Conservation (phyloP, 768 basidiomycete genomes). For the Pholiota microspora region DNA sequence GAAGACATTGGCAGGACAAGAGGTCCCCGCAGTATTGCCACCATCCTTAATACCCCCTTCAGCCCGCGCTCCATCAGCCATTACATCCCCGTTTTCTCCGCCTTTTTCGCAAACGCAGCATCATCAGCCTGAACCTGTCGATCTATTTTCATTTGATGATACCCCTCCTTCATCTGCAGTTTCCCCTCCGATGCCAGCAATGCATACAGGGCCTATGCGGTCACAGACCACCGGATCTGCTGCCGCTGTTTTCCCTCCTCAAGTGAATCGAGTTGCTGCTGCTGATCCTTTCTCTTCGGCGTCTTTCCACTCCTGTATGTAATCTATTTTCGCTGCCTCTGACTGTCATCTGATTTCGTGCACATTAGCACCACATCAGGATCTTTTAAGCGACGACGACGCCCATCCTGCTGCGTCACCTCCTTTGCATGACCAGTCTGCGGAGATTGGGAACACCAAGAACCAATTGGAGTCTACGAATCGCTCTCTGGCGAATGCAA, state of each 20-base stretch:
- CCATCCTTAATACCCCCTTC: conserved; percentile 79
- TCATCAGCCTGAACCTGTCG: conserved; percentile 44
- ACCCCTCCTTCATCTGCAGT: conserved; percentile 46
- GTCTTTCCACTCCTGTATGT: conserved; percentile 29
- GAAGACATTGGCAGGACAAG: conserved; percentile 75
- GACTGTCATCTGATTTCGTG: not conserved
- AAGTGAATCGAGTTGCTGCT: conserved; percentile 19
- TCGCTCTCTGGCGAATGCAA: conserved; percentile 62
- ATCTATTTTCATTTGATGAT: conserved; percentile 55
- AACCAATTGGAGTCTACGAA: conserved; percentile 84
- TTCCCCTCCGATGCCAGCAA: conserved; percentile 32
- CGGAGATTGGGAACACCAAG: conserved; percentile 84
- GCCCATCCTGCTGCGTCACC: conserved; percentile 45
- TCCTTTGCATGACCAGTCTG: conserved; percentile 69
- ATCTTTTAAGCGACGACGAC: conserved; percentile 79
- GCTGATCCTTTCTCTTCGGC: conserved; percentile 53
- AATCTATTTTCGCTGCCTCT: not conserved
- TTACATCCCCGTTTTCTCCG: conserved; percentile 39
- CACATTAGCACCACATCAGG: conserved; percentile 26
- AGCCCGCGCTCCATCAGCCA: conserved; percentile 45
- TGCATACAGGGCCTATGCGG: conserved; percentile 31
- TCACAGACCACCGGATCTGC: conserved; percentile 29
- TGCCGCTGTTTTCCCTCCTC: conserved; percentile 22
- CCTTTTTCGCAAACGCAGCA: conserved; percentile 28
- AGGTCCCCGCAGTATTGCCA: conserved; percentile 72